Percentiles rank a stretch among this genome's conserved stretches.
Evolutionary conservation across 495 filamentous ascomycete species (phyloP).

Genomic region (Xylaria bambusicola): DNA sequence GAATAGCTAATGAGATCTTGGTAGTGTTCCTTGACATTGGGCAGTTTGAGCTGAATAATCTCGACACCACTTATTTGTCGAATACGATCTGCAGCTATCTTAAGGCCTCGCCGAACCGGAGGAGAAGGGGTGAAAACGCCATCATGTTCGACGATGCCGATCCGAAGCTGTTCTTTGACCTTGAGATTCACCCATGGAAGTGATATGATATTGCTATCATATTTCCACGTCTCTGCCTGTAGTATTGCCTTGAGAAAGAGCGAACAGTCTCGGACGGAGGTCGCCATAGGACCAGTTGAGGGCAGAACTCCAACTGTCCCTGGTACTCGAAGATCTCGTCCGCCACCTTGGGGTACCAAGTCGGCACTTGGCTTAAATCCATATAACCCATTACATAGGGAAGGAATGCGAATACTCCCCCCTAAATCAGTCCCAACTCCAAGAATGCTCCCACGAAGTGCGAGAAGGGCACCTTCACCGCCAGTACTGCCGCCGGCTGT

Average conservation of each 20-base stretch:
- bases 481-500: constrained; percentile 65
- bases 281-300: background rate
- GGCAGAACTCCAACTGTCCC: background rate
- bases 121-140: constrained; percentile 54
- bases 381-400: constrained; percentile 59
- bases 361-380: constrained; percentile 60
- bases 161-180: constrained; percentile 27
- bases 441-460: constrained; percentile 42
- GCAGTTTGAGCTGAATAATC: constrained; percentile 38
- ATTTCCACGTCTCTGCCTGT: background rate
- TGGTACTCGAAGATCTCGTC: background rate
- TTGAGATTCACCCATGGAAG: background rate
- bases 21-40: background rate
- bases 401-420: constrained; percentile 63
- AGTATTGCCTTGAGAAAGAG: background rate
- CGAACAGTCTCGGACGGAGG: background rate
- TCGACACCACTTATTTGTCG: constrained; percentile 21
- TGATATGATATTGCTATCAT: constrained; percentile 1
- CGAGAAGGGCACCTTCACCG: constrained; percentile 58
- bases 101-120: constrained; percentile 48
- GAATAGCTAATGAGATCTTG: background rate
- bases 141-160: constrained; percentile 53
- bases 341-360: constrained; percentile 51
- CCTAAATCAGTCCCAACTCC: constrained; percentile 68
- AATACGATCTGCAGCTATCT: constrained; percentile 33